These are phyloP conservation scores for Nidularia pulvinata DNA, from an alignment of 768 basidiomycete species.

Conservation along the genomic window DNA sequence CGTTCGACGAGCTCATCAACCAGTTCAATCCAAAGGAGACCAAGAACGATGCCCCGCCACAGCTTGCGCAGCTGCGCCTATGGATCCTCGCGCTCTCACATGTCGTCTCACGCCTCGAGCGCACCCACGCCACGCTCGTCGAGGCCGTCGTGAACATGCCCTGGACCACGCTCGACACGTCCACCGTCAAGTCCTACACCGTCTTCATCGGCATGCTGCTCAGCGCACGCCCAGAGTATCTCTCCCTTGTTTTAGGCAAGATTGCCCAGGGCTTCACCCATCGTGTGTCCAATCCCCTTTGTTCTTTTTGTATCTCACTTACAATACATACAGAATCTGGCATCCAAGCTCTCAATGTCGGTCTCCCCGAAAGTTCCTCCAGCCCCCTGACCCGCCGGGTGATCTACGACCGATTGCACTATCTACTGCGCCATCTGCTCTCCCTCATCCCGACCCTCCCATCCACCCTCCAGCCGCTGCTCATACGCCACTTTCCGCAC, in stretches of 20 bases:
- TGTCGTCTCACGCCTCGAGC: conserved; percentile 89
- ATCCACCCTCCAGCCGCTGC: conserved; percentile 81
- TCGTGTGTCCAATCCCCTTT: conserved; percentile 54
- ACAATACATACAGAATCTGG: conserved; percentile 58
- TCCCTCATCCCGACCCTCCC: conserved; percentile 91
- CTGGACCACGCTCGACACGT: conserved; percentile 90
- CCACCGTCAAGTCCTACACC: conserved; percentile 86
- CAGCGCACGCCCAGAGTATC: conserved; percentile 90
- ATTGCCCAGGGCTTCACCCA: conserved; percentile 87
- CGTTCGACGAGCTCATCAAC: conserved; percentile 87
- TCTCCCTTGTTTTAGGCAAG: conserved; percentile 80
- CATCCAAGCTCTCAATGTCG: conserved; percentile 56
- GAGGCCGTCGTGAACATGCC: conserved; percentile 86
- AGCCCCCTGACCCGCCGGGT: conserved; percentile 76
- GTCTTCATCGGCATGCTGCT: conserved; percentile 91
- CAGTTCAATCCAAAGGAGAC: conserved; percentile 69
- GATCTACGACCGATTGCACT: conserved; percentile 86
- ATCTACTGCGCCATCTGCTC: conserved; percentile 84
- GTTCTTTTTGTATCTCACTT: conserved; percentile 2
- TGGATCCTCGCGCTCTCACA: conserved; percentile 91
- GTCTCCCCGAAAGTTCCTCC: conserved; percentile 62
- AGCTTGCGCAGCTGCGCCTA: conserved; percentile 60
- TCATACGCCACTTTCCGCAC: conserved; percentile 88
- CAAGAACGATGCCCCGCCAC: conserved; percentile 24
- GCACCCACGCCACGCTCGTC: conserved; percentile 76